These are phyloP conservation scores for Chrysosporium keratinophilum DNA, from an alignment of 2,329 filamentous ascomycete species.

Conservation along the genomic window DNA sequence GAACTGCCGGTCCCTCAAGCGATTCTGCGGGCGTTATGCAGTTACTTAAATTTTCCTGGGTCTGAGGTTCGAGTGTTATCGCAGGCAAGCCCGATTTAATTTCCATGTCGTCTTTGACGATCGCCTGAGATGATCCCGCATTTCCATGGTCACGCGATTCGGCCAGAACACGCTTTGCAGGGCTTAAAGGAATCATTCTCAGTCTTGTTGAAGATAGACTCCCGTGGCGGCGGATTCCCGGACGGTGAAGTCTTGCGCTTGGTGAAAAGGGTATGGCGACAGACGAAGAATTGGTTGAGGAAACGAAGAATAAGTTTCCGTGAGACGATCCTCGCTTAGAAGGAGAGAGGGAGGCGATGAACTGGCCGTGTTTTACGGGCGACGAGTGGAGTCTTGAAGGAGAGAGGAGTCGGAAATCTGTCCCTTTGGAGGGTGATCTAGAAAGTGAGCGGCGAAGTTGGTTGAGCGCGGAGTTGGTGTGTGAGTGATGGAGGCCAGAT, in stretches of 20 bases:
- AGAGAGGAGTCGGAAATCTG: conserved; percentile 56
- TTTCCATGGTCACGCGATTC: conserved; percentile 63
- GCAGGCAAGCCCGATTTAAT: conserved; percentile 1
- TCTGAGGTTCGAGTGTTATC: conserved; percentile 7
- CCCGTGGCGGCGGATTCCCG: conserved; percentile 33
- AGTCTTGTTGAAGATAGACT: conserved; percentile 38
- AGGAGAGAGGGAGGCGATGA: conserved; percentile 48
- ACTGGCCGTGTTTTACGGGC: conserved; percentile 41
- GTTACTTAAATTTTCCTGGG: conserved; percentile 6
- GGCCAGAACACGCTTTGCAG: conserved; percentile 65
- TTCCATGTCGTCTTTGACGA: conserved; percentile 18
- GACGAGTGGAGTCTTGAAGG: conserved; percentile 40
- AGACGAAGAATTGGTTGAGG: conserved; percentile 39
- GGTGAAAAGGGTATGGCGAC: conserved; percentile 56
- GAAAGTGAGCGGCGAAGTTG: conserved; percentile 80
- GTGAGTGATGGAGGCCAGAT: conserved; percentile 69
- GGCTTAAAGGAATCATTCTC: conserved; percentile 68
- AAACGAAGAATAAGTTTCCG: conserved; percentile 44
- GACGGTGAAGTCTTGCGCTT: conserved; percentile 50
- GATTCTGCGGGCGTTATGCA: not conserved
- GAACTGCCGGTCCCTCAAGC: not conserved
- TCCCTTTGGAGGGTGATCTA: conserved; percentile 76
- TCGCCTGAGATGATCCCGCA: conserved; percentile 41
- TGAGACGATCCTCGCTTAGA: conserved; percentile 43
- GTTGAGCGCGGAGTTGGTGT: conserved; percentile 70